These are phyloP conservation scores for Stagonosporopsis tanaceti DNA, from an alignment of 2,329 filamentous ascomycete genomes.

Conservation along the genomic window DNA sequence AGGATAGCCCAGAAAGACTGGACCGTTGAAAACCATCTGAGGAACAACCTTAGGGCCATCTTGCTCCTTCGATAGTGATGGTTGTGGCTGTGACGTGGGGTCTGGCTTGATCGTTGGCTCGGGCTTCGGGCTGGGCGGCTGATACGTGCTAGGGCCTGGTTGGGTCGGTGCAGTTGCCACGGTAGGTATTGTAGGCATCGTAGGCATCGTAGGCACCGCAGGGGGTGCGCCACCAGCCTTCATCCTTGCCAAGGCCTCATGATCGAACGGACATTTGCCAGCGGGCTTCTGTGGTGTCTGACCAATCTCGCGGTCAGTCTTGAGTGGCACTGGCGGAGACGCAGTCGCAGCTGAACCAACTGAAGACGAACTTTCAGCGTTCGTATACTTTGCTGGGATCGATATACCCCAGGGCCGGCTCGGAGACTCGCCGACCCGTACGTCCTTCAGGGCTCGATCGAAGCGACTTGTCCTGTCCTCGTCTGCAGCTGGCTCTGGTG, in stretches of 20 bases:
- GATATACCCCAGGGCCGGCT: slow-evolving; percentile 92
- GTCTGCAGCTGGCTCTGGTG: slow-evolving; percentile 52
- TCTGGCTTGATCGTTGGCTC: slow-evolving; percentile 18
- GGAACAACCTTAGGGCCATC: slow-evolving; percentile 52
- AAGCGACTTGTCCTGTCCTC: slow-evolving; percentile 77
- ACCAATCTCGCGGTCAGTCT: slow-evolving; percentile 34
- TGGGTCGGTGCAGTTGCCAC: slow-evolving; percentile 21
- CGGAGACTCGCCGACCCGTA: slow-evolving; percentile 92
- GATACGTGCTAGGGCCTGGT: slow-evolving; percentile 21
- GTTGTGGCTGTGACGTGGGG: slow-evolving; percentile 10
- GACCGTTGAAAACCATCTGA: slow-evolving; percentile 88
- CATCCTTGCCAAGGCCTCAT: slow-evolving; percentile 35
- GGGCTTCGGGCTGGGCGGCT: slow-evolving; percentile 15
- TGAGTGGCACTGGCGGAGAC: slow-evolving; percentile 63
- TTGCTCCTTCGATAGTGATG: slow-evolving; percentile 18
- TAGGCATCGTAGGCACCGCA: slow-evolving; percentile 16
- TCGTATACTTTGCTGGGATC: slow-evolving; percentile 68
- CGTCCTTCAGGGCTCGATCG: slow-evolving; percentile 83
- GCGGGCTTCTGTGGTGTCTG: slow-evolving; percentile 37
- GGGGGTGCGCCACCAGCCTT: slow-evolving; percentile 14
- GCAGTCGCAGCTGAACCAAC: slow-evolving; percentile 52
- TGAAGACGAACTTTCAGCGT: slow-evolving; percentile 50
- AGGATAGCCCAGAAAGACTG: slow-evolving; percentile 88
- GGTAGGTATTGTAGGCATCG: slow-evolving; percentile 14
- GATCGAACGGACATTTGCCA: slow-evolving; percentile 49